Conservation (phyloP, 2,329 filamentous ascomycete genomes). For the Neopestalotiopsis rosae region DNA sequence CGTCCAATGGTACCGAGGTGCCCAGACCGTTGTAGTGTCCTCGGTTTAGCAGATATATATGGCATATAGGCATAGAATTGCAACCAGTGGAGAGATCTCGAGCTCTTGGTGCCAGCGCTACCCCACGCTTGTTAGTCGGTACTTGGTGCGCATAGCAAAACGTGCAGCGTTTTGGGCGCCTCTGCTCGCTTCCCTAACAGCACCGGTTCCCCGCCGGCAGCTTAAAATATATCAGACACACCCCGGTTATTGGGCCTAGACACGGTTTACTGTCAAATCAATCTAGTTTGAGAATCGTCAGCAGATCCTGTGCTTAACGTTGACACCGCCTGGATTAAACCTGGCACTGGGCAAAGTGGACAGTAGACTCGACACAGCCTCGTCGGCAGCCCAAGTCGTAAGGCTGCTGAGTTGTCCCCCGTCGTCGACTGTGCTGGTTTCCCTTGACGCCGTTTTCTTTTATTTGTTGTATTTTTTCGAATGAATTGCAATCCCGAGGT, state of each 20-base stretch:
- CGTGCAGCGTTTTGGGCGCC: neutral
- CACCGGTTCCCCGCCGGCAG: neutral
- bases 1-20: neutral
- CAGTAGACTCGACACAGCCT: slow-evolving; percentile 14
- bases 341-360: neutral
- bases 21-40: neutral
- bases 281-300: slow-evolving; percentile 6
- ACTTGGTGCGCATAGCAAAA: neutral
- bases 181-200: neutral
- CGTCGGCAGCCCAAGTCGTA: slow-evolving; percentile 19
- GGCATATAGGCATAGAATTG: neutral
- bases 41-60: neutral
- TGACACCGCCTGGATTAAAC: slow-evolving; percentile 11
- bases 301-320: slow-evolving; percentile 1
- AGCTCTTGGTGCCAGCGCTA: neutral
- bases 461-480: slow-evolving; percentile 5
- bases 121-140: neutral
- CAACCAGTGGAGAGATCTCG: neutral
- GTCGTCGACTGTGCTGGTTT: neutral
- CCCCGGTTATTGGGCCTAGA: slow-evolving; percentile 7
- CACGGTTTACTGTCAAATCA: slow-evolving; percentile 5
- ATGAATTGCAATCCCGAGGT: neutral
- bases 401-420: slow-evolving; percentile 18
- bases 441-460: slow-evolving; percentile 1
- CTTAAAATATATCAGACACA: neutral